Percentiles rank a stretch among this genome's conserved stretches.
phyloP scores from a whole-genome alignment of 1,139 yeast species.

The Taphrina sp. region DNA sequence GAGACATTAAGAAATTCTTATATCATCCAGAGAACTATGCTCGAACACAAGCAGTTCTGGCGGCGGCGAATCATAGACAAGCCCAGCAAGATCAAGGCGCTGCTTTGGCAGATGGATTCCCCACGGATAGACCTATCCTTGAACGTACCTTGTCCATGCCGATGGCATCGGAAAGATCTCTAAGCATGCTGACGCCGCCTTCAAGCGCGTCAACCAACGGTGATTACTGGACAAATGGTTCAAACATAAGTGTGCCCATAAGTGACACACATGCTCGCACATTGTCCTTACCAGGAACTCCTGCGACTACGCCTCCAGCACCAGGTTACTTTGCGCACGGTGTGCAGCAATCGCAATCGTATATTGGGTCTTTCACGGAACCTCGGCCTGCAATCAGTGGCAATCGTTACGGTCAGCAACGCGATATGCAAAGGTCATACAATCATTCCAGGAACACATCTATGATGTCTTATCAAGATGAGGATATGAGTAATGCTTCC shows the following conservation, averaged over 20 bases:
- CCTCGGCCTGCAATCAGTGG: constrained; percentile 4
- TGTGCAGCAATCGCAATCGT: constrained; percentile 7
- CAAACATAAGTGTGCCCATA: constrained; percentile 2
- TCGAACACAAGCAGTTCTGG: constrained; percentile 46
- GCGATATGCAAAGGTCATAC: constrained; percentile 29
- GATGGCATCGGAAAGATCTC: constrained; percentile 17
- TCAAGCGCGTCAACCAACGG: constrained; percentile 31
- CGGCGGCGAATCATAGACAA: constrained; percentile 45
- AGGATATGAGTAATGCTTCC: constrained; percentile 20
- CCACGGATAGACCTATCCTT: constrained; percentile 13
- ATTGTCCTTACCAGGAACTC: constrained; percentile 27
- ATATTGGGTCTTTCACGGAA: constrained; percentile 9
- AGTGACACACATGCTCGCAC: constrained; percentile 26
- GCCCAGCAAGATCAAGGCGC: constrained; percentile 37
- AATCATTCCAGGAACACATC: constrained; percentile 30
- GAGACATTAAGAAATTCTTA: constrained; percentile 60
- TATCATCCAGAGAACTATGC: constrained; percentile 43
- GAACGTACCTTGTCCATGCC: constrained; percentile 29
- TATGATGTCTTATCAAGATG: constrained; percentile 30
- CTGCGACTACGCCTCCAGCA: constrained; percentile 30
- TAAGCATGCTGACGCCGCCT: constrained; percentile 25
- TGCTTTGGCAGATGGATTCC: background rate
- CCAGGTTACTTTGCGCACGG: constrained; percentile 15
- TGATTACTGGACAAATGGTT: constrained; percentile 18
- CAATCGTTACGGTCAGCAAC: constrained; percentile 28